Evolutionary conservation across 1,139 yeast species (phyloP), one percentile per base, ranked within the genome.

Genomic region (Yamadazyma dushanensis): DNA sequence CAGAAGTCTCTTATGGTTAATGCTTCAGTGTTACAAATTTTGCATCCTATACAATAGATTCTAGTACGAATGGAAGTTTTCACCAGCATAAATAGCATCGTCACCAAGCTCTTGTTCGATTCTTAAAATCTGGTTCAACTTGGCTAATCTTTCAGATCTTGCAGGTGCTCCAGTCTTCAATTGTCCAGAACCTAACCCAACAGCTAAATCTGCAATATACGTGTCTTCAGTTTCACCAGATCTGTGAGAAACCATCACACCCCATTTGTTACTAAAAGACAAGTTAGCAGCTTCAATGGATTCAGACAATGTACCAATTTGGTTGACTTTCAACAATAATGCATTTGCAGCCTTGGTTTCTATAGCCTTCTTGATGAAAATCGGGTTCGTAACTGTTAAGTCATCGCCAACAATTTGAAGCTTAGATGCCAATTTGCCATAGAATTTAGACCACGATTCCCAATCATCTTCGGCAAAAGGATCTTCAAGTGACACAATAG

Each of bases 151-250:
- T 78, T 88, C 96, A 51, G 95, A 85, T 77, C 96, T 85, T 53
- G 95, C 94, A 61, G 96, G 95, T 59, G 96, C 96, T 79, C 96
- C 96, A 54, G 95, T 83, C 86, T 88, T 88, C 72, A 88, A 82
- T 78, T 88, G 96, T 65, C 95, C 96, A 51, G 92, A 59, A 77
- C 95, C 83, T 67, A 88, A 77, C 72, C 96, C 96, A 56, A 88
- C 95, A 54, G 85, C 77, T 66, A 88, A 77, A 71, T 88, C 96
- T 58, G 96, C 96, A 68, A 88, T 88, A 76, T 83, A 81, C 55
- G 90, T 80, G 73, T 88, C 96, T 75, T 88, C 96, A 53, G 96
- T 86, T 78, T 29, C 31, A 7, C 31, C 31, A 5, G 31, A 29
- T 78, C 94, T 82, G 80, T 85, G 94, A 56, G 94, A 84, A 56